These are phyloP conservation scores for Phytophthora nicotianae DNA, from an alignment of 352 stramenopile species.

Conservation along the genomic window DNA sequence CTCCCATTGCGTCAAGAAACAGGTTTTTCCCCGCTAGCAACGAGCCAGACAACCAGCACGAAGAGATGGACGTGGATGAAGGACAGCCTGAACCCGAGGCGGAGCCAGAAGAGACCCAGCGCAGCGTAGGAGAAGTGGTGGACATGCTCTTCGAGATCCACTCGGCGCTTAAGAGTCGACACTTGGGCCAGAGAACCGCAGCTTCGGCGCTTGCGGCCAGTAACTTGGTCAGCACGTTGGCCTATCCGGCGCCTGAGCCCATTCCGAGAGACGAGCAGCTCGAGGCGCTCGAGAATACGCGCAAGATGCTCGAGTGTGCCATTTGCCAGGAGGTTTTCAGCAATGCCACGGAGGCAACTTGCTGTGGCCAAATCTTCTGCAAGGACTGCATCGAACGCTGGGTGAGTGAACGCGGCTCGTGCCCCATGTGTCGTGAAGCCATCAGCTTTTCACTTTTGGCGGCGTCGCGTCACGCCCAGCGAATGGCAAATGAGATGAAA, in stretches of 20 bases:
- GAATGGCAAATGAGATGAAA: conserved; percentile 89
- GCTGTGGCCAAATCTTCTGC: conserved; percentile 87
- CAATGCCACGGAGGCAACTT: conserved; percentile 72
- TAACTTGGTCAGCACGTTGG: conserved; percentile 76
- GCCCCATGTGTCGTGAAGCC: conserved; percentile 80
- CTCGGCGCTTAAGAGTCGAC: conserved; percentile 76
- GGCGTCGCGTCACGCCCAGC: conserved; percentile 69
- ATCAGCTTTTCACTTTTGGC: conserved; percentile 75
- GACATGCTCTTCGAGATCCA: conserved; percentile 89
- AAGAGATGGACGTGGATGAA: conserved; percentile 40
- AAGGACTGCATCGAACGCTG: conserved; percentile 82
- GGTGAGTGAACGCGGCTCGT: conserved; percentile 81
- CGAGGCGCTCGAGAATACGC: conserved; percentile 78
- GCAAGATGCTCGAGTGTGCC: conserved; percentile 87
- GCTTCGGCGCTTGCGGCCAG: conserved; percentile 73
- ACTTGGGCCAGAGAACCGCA: conserved; percentile 78
- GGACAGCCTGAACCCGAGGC: conserved; percentile 34
- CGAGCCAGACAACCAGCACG: conserved; percentile 21
- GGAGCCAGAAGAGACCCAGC: conserved; percentile 26
- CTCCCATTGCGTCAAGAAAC: neutral
- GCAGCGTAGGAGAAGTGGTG: conserved; percentile 71
- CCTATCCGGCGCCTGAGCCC: conserved; percentile 52
- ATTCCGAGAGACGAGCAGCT: conserved; percentile 81
- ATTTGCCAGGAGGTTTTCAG: conserved; percentile 88
- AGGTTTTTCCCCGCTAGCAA: conserved; percentile 23